phyloP scores from a whole-genome alignment of 1,284 basidiomycete genomes.

The Pyrrhoderma lamaoense region DNA sequence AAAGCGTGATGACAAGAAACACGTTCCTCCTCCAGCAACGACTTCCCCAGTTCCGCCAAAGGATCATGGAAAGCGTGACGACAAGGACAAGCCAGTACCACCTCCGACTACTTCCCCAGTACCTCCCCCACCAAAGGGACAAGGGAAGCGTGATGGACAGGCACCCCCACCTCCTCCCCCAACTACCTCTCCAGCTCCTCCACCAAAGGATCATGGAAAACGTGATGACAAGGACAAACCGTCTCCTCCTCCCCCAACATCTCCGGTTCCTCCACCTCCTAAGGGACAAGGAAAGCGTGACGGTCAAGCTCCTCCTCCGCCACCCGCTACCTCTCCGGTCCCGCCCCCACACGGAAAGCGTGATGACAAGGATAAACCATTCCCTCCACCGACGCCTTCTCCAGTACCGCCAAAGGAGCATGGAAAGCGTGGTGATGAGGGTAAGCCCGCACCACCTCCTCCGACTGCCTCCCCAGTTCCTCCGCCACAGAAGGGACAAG shows the following conservation, averaged over 20 bases:
- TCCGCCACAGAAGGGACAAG: not conserved
- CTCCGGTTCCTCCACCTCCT: not conserved
- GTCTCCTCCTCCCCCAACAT: not conserved
- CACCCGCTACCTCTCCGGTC: too few relatives aligned
- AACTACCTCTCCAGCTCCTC: not conserved
- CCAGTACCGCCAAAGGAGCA: not conserved
- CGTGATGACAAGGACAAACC: not conserved
- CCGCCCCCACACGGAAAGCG: too few relatives aligned
- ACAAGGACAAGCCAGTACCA: not conserved
- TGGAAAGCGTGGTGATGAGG: not conserved
- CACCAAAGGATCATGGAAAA: not conserved
- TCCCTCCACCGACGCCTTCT: not conserved
- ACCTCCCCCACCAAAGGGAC: not conserved
- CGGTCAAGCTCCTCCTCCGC: too few relatives aligned
- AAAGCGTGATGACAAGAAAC: slow-evolving; percentile 1
- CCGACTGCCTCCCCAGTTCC: not conserved
- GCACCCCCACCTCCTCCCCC: not conserved
- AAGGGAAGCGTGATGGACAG: not conserved
- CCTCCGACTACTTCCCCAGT: not conserved
- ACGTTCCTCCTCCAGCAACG: not conserved
- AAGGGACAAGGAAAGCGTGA: not conserved
- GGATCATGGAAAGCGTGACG: not conserved
- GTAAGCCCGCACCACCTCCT: not conserved
- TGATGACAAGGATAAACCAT: not conserved
- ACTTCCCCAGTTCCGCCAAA: not conserved